phyloP scores from a whole-genome alignment of 495 filamentous ascomycete genomes.

The Podospora tetraspora region DNA sequence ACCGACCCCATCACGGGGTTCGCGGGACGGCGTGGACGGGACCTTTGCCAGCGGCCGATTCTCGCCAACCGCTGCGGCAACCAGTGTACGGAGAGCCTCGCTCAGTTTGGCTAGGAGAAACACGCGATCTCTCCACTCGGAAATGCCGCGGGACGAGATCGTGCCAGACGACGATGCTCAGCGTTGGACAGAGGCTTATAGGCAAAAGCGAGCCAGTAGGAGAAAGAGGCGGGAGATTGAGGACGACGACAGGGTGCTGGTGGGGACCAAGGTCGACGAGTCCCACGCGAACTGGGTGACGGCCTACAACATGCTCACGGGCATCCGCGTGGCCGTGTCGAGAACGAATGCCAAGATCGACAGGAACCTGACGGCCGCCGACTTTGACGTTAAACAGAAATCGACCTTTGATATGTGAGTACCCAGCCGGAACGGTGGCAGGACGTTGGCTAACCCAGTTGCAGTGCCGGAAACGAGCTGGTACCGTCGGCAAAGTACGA shows the following conservation, averaged over 20 bases:
- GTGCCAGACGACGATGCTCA: conserved; percentile 80
- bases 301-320: conserved; percentile 99
- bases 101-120: conserved; percentile 70
- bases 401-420: conserved; percentile 90
- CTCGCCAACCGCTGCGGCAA: conserved; percentile 62
- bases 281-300: conserved; percentile 97
- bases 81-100: conserved; percentile 67
- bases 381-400: conserved; percentile 90
- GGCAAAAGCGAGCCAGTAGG: conserved; percentile 81
- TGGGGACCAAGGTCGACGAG: conserved; percentile 98
- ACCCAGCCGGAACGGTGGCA: not conserved
- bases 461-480: conserved; percentile 88
- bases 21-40: conserved; percentile 57
- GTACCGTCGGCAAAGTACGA: conserved; percentile 99
- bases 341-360: conserved; percentile 96
- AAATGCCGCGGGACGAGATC: conserved; percentile 75
- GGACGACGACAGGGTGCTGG: conserved; percentile 86
- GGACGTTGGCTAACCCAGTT: conserved; percentile 10
- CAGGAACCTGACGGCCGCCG: conserved; percentile 75
- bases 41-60: conserved; percentile 70
- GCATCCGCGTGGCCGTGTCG: conserved; percentile 94
- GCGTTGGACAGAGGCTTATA: conserved; percentile 87
- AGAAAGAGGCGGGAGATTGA: conserved; percentile 78
- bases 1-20: conserved; percentile 42
- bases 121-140: conserved; percentile 80